Evolutionary conservation across 345 rosid species (phyloP).

Genomic region (Garcia nutans): DNA sequence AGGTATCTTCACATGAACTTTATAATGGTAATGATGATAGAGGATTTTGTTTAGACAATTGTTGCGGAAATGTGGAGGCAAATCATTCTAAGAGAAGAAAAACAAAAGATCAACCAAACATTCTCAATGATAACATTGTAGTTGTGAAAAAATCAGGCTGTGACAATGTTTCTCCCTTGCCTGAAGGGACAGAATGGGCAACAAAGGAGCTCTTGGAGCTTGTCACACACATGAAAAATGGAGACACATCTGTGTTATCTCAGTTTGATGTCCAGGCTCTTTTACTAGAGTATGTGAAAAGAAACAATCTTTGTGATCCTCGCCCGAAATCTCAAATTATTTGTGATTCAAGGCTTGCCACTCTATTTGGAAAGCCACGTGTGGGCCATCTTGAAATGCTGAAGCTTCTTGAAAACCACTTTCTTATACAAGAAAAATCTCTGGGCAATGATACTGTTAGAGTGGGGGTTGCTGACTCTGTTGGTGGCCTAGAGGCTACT

Average conservation of each 20-base stretch:
- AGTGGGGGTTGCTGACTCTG: slow-evolving; percentile 37
- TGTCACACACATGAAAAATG: slow-evolving; percentile 71
- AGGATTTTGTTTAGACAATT: slow-evolving; percentile 29
- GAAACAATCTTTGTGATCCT: slow-evolving; percentile 77
- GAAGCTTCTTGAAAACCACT: slow-evolving; percentile 78
- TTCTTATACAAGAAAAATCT: slow-evolving; percentile 52
- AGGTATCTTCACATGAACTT: slow-evolving; percentile 33
- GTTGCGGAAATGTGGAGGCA: slow-evolving; percentile 39
- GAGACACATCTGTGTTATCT: slow-evolving; percentile 58
- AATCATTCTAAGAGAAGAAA: slow-evolving; percentile 56
- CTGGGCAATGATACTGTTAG: slow-evolving; percentile 28
- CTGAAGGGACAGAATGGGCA: slow-evolving; percentile 60
- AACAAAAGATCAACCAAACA: slow-evolving; percentile 33
- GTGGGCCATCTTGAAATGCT: slow-evolving; percentile 89
- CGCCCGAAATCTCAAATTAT: slow-evolving; percentile 56
- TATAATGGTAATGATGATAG: slow-evolving; percentile 30
- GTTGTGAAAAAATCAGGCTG: slow-evolving; percentile 26
- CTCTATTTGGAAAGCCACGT: slow-evolving; percentile 63
- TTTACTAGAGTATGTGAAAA: slow-evolving; percentile 67
- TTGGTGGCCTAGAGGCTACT: slow-evolving; percentile 35
- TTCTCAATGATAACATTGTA: slow-evolving; percentile 26
- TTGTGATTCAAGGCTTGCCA: slow-evolving; percentile 69
- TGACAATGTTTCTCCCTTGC: slow-evolving; percentile 28
- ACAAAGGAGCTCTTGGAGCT: slow-evolving; percentile 83
- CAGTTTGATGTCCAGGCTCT: slow-evolving; percentile 67